phyloP scores from a whole-genome alignment of 2,329 filamentous ascomycete species.

The Thelonectria rubi region DNA sequence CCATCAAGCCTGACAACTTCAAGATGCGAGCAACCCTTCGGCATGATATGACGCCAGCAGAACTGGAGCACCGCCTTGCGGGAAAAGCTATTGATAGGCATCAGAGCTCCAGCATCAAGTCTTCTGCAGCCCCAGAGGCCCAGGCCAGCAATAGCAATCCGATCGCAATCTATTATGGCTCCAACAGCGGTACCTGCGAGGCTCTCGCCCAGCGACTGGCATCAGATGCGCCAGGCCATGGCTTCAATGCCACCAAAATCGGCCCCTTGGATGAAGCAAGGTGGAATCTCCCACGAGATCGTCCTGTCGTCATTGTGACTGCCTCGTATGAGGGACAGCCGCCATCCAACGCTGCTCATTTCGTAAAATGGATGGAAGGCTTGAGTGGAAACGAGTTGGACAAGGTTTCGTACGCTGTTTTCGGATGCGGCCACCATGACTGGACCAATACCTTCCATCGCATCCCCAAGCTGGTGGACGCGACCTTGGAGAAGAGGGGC shows the following conservation, averaged over 20 bases:
- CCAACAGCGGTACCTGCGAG: constrained; percentile 79
- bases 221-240: constrained; percentile 64
- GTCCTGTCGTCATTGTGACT: constrained; percentile 72
- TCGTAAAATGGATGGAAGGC: constrained; percentile 71
- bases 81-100: constrained; percentile 14
- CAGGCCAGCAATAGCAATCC: constrained; percentile 47
- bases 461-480: constrained; percentile 71
- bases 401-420: constrained; percentile 72
- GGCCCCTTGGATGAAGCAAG: constrained; percentile 69
- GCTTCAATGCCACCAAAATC: constrained; percentile 63
- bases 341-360: constrained; percentile 75
- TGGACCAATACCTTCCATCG: constrained; percentile 72
- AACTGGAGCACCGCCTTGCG: constrained; percentile 57
- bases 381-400: constrained; percentile 58
- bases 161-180: constrained; percentile 76
- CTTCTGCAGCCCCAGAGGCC: background rate
- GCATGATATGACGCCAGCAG: constrained; percentile 55
- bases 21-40: constrained; percentile 66
- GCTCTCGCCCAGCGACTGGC: constrained; percentile 71
- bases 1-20: constrained; percentile 68
- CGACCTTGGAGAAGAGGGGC: constrained; percentile 54
- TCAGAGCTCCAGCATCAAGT: no score
- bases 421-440: constrained; percentile 70
- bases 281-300: constrained; percentile 65
- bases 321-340: constrained; percentile 80